Evolutionary conservation across 164 flowering plant genomes (phyloP), one percentile per base, ranked within the genome.

Genomic region (Vitis riparia): DNA sequence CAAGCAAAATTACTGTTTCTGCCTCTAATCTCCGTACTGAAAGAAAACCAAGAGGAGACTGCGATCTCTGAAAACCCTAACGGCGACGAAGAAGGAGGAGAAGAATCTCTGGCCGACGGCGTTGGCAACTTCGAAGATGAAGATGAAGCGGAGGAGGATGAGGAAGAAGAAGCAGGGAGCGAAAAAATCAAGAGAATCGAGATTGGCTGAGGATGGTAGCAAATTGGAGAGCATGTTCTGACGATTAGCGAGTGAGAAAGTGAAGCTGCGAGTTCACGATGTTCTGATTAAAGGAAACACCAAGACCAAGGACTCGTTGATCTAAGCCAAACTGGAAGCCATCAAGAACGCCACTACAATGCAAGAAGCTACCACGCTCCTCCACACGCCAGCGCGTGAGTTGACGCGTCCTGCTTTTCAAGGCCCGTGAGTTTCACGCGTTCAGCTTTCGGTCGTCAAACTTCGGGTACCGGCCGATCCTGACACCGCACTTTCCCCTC

Each of bases 251-350:
- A 65, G 65, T 1, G 94, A 86, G 76, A 67, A 65, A 37, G 89
- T 94, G 3, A 55, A 81, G 17, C 67, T 94, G 12, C 83, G 94
- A 51, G 96, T 94, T 37, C 95, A 94, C 65, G 96, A 94, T 53
- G 83, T 94, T 29, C 8, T 92, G 60, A 84, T 94, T 77, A 85
- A 85, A 63, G 99, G 99, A 6, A 94, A 94, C 81, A 63, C 73
- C 47, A 92, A 84, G 82, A 94, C 99, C 9, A 91, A 85, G 76
- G 94, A 91, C 16, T 77, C 77, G 3, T 50, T 94, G 12, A 88
- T 94, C 66, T 96, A 94, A 71, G 80, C 89, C 37, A 88, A 91
- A 65, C 32, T 88, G 48, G 86, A 81, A 63, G 69, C 62, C 65
- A 67, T 92, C 13, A 85, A 70, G 79, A 65, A 74, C 0, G 97